These are phyloP conservation scores for Yamadazyma phyllophila DNA, from an alignment of 805 yeast species.

Conservation along the genomic window DNA sequence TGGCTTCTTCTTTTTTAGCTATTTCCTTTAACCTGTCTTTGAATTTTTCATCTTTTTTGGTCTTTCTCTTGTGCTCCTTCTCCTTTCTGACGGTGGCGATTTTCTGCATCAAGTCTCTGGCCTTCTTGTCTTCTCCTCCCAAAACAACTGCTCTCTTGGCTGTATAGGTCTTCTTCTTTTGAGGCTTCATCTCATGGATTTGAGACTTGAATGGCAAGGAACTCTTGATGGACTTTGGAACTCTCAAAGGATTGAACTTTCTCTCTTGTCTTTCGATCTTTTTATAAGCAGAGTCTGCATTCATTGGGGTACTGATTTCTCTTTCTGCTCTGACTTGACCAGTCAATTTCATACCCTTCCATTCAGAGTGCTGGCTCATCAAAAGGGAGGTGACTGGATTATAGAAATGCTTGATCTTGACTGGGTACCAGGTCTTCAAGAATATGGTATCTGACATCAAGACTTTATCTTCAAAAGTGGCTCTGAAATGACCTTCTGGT, in stretches of 20 bases:
- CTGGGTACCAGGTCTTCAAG: slow-evolving; percentile 96
- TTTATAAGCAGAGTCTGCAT: slow-evolving; percentile 49
- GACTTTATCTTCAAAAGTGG: slow-evolving; percentile 94
- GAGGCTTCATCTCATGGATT: slow-evolving; percentile 84
- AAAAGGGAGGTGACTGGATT: slow-evolving; percentile 94
- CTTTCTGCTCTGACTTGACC: slow-evolving; percentile 86
- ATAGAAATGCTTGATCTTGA: slow-evolving; percentile 83
- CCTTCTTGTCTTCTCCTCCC: slow-evolving; percentile 90
- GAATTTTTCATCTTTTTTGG: slow-evolving; percentile 73
- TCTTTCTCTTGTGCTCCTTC: slow-evolving; percentile 73
- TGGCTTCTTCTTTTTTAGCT: slow-evolving; percentile 70
- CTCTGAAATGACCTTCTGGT: slow-evolving; percentile 95
- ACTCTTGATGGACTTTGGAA: slow-evolving; percentile 75
- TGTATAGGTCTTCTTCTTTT: slow-evolving; percentile 76
- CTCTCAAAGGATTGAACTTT: slow-evolving; percentile 81
- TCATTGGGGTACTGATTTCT: slow-evolving; percentile 60
- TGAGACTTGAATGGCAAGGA: slow-evolving; percentile 91
- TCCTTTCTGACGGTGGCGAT: slow-evolving; percentile 81
- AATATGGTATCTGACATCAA: slow-evolving; percentile 87
- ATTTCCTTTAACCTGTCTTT: slow-evolving; percentile 70
- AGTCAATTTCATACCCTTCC: slow-evolving; percentile 96
- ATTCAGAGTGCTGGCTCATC: slow-evolving; percentile 70
- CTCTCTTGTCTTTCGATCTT: slow-evolving; percentile 84
- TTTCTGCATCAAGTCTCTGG: slow-evolving; percentile 83
- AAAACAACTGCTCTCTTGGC: slow-evolving; percentile 90